phyloP scores from a whole-genome alignment of 164 flowering plant genomes.

The Stephania japonica region DNA sequence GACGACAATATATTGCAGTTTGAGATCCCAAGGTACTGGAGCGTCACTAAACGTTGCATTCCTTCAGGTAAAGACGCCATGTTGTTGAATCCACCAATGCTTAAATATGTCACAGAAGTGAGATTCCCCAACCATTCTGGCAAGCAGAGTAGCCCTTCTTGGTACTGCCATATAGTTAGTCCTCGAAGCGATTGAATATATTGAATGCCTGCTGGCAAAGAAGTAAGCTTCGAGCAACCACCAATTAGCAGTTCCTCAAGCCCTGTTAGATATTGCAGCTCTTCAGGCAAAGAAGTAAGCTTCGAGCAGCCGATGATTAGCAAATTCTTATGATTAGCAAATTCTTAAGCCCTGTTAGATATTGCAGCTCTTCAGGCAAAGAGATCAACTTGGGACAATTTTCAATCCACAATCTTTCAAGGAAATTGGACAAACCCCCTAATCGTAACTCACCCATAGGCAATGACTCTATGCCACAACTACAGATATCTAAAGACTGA shows the following conservation, averaged over 20 bases:
- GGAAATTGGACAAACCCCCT: neutral
- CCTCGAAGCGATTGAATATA: neutral
- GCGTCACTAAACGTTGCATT: neutral
- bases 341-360: neutral
- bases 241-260: no score
- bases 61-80: neutral
- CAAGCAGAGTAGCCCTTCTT: neutral
- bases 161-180: neutral
- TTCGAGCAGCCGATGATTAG: no score
- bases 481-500: no score
- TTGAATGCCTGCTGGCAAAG: neutral
- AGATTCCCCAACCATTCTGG: neutral
- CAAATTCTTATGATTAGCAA: no score
- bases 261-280: no score
- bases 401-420: neutral
- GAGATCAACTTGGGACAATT: neutral
- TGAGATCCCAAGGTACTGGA: neutral
- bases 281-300: no score
- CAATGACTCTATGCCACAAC: no score
- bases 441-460: no score
- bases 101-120: neutral
- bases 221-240: neutral
- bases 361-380: neutral
- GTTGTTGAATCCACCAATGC: neutral
- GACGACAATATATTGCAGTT: neutral